Evolutionary conservation across 345 rosid genomes (phyloP).

Genomic region (Mangifera indica): DNA sequence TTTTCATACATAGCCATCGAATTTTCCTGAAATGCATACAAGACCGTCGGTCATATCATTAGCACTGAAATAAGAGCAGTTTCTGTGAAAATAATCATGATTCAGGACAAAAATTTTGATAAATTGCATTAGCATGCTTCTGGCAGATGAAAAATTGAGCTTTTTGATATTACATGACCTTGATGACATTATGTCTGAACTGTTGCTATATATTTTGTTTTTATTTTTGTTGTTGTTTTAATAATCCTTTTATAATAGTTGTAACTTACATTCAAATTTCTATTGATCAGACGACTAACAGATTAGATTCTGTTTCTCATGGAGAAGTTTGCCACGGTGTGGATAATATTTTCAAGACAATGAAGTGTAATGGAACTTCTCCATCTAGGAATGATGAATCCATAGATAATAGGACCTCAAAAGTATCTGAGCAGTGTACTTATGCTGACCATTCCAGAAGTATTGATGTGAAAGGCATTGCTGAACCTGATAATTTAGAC

Average conservation of each 20-base stretch:
- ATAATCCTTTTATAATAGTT: neutral
- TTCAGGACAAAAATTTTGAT: neutral
- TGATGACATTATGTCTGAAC: neutral
- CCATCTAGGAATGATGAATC: constrained; percentile 19
- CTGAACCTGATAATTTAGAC: constrained; percentile 22
- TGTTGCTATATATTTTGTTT: neutral
- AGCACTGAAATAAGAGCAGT: neutral
- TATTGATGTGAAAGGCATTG: constrained; percentile 15
- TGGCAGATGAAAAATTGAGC: neutral
- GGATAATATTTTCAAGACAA: constrained; percentile 26
- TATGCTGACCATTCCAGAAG: constrained; percentile 14
- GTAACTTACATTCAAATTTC: constrained; percentile 11
- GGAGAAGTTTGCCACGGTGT: constrained; percentile 26
- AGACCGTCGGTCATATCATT: neutral
- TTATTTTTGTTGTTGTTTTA: neutral
- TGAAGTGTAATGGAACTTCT: constrained; percentile 29
- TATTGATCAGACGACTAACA: constrained; percentile 28
- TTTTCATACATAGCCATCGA: neutral
- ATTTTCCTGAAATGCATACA: neutral
- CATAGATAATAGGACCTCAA: constrained; percentile 22
- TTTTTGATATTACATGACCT: neutral
- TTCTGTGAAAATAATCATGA: neutral
- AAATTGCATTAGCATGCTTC: constrained; percentile 3
- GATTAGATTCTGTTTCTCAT: constrained; percentile 15
- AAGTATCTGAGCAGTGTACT: constrained; percentile 22